Evolutionary conservation across 371 early-diverging fungal species (phyloP).

Genomic region (Smittium culicis): DNA sequence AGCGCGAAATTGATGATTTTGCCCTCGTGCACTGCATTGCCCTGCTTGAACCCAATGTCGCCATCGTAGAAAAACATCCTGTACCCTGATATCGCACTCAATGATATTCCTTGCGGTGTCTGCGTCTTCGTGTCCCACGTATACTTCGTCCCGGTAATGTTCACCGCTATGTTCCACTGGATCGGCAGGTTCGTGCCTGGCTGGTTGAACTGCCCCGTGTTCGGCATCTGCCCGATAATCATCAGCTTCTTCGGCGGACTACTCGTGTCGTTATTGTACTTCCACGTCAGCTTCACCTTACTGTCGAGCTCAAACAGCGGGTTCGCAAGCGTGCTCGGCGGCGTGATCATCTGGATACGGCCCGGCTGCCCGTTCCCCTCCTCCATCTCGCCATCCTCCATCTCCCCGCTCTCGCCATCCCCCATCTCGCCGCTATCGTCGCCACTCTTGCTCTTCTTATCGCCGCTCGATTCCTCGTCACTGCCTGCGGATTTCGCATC

Average conservation of each 20-base stretch:
- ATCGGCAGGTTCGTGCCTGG: slow-evolving; percentile 23
- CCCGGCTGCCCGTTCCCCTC: slow-evolving; percentile 18
- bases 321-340: slow-evolving; percentile 29
- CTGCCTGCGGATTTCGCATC: slow-evolving; percentile 3
- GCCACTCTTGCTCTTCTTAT: slow-evolving; percentile 11
- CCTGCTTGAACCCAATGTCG: slow-evolving; percentile 30
- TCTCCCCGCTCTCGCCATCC: slow-evolving; percentile 15
- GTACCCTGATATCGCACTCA: slow-evolving; percentile 29
- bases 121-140: slow-evolving; percentile 32
- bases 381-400: slow-evolving; percentile 20
- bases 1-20: slow-evolving; percentile 25
- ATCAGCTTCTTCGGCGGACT: slow-evolving; percentile 29
- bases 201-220: slow-evolving; percentile 18
- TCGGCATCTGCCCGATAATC: slow-evolving; percentile 31
- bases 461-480: neutral
- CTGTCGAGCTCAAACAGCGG: slow-evolving; percentile 30
- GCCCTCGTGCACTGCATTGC: slow-evolving; percentile 28
- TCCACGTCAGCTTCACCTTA: slow-evolving; percentile 28
- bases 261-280: slow-evolving; percentile 28
- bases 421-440: slow-evolving; percentile 9
- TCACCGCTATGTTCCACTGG: slow-evolving; percentile 29
- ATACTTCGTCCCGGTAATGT: slow-evolving; percentile 26
- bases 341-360: slow-evolving; percentile 29
- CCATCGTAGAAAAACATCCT: slow-evolving; percentile 31
- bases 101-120: slow-evolving; percentile 28